phyloP scores from a whole-genome alignment of 1,284 basidiomycete species.

The Boletus smithii region DNA sequence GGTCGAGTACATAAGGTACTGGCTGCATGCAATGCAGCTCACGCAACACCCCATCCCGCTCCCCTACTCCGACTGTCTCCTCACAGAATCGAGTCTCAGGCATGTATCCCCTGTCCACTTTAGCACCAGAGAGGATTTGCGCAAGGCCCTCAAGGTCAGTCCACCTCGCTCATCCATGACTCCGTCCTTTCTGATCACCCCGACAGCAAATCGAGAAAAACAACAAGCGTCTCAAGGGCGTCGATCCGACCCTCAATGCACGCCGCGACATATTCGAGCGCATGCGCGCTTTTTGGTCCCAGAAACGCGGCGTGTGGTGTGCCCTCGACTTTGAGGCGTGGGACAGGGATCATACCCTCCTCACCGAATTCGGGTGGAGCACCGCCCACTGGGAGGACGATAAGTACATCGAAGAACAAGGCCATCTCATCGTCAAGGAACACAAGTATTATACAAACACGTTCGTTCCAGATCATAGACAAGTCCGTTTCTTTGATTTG shows the following conservation, averaged over 20 bases:
- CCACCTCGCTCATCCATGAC: no score
- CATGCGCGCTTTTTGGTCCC: conserved; percentile 58
- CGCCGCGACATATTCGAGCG: conserved; percentile 64
- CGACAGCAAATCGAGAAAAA: conserved; percentile 70
- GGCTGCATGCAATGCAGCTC: conserved; percentile 71
- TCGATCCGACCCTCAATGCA: conserved; percentile 48
- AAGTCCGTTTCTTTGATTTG: conserved; percentile 41
- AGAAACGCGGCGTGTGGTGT: conserved; percentile 63
- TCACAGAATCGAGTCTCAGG: conserved; percentile 52
- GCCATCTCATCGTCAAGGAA: conserved; percentile 68
- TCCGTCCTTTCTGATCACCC: conserved; percentile 4
- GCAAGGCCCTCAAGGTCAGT: conserved; percentile 55
- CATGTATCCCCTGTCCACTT: conserved; percentile 58
- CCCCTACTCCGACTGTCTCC: conserved; percentile 69
- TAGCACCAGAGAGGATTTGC: conserved; percentile 50
- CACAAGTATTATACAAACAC: conserved; percentile 54
- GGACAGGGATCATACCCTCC: conserved; percentile 65
- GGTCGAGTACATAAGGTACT: conserved; percentile 82
- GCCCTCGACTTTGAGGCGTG: conserved; percentile 79
- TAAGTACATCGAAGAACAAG: conserved; percentile 43
- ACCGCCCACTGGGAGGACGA: conserved; percentile 53
- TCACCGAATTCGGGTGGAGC: conserved; percentile 79
- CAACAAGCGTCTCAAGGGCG: conserved; percentile 71
- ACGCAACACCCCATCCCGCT: conserved; percentile 63
- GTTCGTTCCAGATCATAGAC: conserved; percentile 60